Evolutionary conservation across 1,139 yeast species (phyloP).

Genomic region (Kluyveromyces sp.): DNA sequence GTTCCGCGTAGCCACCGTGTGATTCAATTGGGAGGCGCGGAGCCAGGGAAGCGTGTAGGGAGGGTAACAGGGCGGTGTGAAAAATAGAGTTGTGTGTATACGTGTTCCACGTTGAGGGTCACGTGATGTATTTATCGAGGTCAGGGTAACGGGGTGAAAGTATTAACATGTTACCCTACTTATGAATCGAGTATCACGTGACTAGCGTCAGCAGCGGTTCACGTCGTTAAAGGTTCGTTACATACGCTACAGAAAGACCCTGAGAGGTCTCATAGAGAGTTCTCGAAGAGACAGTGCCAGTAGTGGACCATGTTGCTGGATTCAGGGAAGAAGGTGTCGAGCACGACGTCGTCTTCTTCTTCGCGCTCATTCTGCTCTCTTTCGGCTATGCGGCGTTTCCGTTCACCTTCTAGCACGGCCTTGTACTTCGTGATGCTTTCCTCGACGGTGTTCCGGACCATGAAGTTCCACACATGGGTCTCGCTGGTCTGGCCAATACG

Average conservation of each 20-base stretch:
- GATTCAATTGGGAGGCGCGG: not conserved
- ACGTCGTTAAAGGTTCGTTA: too few species aligned
- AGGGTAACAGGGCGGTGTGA: not conserved
- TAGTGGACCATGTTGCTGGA: not conserved
- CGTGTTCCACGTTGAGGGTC: too few species aligned
- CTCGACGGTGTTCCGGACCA: slow-evolving; percentile 80
- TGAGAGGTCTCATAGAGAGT: too few species aligned
- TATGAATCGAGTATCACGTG: not conserved
- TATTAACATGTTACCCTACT: too few species aligned
- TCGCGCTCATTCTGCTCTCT: not conserved
- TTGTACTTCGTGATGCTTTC: slow-evolving; percentile 62
- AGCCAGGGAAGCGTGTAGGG: not conserved
- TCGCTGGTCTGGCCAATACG: slow-evolving; percentile 78
- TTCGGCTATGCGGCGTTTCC: slow-evolving; percentile 11
- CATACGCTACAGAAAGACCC: too few species aligned
- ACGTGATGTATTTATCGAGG: too few species aligned
- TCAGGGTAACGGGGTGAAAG: not conserved
- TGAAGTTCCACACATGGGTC: slow-evolving; percentile 89
- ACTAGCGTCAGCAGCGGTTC: not conserved
- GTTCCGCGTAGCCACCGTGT: not conserved
- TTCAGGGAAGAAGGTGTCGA: not conserved
- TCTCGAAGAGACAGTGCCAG: slow-evolving; percentile 3
- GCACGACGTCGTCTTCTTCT: not conserved
- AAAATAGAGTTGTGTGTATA: too few species aligned
- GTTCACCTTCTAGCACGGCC: slow-evolving; percentile 20